Percentiles rank a stretch among this genome's conserved stretches.
These are phyloP conservation scores for Barnettozyma siamensis DNA, from an alignment of 805 yeast genomes.

Conservation along the genomic window DNA sequence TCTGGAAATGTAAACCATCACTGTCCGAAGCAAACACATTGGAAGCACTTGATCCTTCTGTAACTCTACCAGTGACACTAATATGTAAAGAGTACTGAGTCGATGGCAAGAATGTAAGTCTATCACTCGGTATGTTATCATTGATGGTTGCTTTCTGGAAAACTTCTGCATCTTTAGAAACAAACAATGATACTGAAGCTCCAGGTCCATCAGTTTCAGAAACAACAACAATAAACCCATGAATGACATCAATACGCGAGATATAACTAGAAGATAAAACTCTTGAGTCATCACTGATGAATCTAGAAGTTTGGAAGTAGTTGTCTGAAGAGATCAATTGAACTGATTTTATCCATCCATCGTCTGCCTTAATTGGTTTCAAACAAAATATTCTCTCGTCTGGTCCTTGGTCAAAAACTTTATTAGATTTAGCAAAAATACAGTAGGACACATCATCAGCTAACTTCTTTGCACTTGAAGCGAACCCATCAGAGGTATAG, in stretches of 20 bases:
- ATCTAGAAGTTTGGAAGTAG: constrained; percentile 34
- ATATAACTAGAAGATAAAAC: constrained; percentile 27
- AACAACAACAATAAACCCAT: constrained; percentile 30
- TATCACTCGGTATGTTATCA: constrained; percentile 15
- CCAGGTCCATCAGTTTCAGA: constrained; percentile 22
- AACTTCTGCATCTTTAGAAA: constrained; percentile 29
- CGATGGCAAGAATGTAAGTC: constrained; percentile 30
- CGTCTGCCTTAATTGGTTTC: constrained; percentile 33
- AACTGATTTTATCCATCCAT: constrained; percentile 29
- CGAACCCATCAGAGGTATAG: constrained; percentile 43
- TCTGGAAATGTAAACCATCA: constrained; percentile 47
- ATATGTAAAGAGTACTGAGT: constrained; percentile 37
- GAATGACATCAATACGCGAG: constrained; percentile 28
- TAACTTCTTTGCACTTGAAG: constrained; percentile 25
- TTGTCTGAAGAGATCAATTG: constrained; percentile 33
- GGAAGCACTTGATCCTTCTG: constrained; percentile 20
- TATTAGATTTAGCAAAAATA: constrained; percentile 25
- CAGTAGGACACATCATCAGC: constrained; percentile 27
- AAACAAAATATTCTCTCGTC: constrained; percentile 37
- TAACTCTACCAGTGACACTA: constrained; percentile 23
- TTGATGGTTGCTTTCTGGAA: constrained; percentile 32
- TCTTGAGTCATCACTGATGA: constrained; percentile 27
- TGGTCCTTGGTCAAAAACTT: constrained; percentile 21
- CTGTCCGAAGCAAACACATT: constrained; percentile 34
- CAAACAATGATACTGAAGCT: constrained; percentile 19